Conservation (phyloP, 2,329 filamentous ascomycete species). For the Sporothrix pseudoabietina region DNA sequence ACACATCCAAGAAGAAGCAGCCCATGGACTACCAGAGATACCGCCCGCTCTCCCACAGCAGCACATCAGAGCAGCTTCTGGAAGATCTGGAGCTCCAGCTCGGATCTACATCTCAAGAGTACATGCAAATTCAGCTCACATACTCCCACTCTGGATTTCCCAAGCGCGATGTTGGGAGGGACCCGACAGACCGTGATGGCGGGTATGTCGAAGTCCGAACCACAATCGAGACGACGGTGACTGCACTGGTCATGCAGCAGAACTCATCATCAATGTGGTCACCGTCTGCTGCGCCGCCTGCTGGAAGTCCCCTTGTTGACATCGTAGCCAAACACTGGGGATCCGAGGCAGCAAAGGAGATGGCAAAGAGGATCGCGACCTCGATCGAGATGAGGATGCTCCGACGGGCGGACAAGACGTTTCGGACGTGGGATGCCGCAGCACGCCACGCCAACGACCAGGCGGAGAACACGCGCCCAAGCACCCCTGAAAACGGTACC, state of each 20-base stretch:
- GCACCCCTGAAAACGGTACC: conserved; percentile 2
- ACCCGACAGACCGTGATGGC: conserved; percentile 23
- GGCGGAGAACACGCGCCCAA: not conserved
- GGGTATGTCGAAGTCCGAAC: conserved; percentile 50
- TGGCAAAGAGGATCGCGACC: conserved; percentile 43
- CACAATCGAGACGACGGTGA: conserved; percentile 55
- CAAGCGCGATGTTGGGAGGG: conserved; percentile 28
- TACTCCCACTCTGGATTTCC: conserved; percentile 62
- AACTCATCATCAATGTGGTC: conserved; percentile 57
- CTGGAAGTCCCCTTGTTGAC: conserved; percentile 46
- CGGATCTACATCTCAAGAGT: conserved; percentile 52
- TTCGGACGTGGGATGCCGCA: not conserved
- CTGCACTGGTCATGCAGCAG: conserved; percentile 54
- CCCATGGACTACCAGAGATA: conserved; percentile 35
- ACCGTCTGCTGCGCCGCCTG: conserved; percentile 43
- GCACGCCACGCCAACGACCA: not conserved
- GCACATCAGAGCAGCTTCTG: conserved; percentile 58
- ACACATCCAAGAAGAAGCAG: conserved; percentile 35
- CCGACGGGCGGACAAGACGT: conserved; percentile 24
- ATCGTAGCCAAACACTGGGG: conserved; percentile 56
- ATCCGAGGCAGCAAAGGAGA: conserved; percentile 46
- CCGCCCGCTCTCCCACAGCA: conserved; percentile 33
- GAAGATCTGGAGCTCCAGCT: conserved; percentile 61
- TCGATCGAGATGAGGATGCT: conserved; percentile 24
- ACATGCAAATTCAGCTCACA: conserved; percentile 54